Evolutionary conservation across 257 asterid species (phyloP).

Genomic region (Capsicum rhomboideum): DNA sequence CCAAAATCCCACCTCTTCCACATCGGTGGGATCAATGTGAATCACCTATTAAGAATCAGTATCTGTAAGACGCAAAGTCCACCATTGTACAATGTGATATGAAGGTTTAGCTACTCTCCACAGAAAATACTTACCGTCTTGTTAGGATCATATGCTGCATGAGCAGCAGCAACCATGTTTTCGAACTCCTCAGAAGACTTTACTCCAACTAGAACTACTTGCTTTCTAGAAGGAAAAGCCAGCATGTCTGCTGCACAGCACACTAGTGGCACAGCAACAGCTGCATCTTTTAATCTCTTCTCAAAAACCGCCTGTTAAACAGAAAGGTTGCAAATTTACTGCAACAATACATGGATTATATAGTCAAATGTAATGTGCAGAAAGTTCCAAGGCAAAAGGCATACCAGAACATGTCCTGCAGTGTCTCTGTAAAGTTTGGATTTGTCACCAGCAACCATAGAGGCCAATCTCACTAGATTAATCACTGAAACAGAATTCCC

Average conservation of each 20-base stretch:
- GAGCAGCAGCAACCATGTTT: constrained; percentile 74
- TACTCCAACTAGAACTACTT: constrained; percentile 58
- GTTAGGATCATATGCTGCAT: constrained; percentile 57
- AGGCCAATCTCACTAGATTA: constrained; percentile 71
- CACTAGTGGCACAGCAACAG: constrained; percentile 79
- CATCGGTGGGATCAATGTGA: constrained; percentile 60
- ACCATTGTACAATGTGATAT: neutral
- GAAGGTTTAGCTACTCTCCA: neutral
- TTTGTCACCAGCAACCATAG: constrained; percentile 37
- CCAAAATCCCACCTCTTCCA: constrained; percentile 69
- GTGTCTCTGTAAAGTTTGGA: constrained; percentile 46
- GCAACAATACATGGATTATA: neutral
- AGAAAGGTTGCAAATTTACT: neutral
- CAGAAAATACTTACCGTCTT: constrained; percentile 35
- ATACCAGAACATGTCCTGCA: constrained; percentile 67
- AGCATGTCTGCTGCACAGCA: constrained; percentile 92
- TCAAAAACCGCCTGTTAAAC: constrained; percentile 72
- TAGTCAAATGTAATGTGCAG: neutral
- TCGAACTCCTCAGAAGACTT: constrained; percentile 34
- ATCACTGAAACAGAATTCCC: constrained; percentile 83
- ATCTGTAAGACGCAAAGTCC: neutral
- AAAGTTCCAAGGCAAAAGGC: neutral
- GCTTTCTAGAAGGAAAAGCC: constrained; percentile 50
- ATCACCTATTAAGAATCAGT: constrained; percentile 46
- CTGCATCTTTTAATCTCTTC: constrained; percentile 63